These are phyloP conservation scores for Helicostylum pulchrum DNA, from an alignment of 192 early-diverging fungal species.

Conservation along the genomic window DNA sequence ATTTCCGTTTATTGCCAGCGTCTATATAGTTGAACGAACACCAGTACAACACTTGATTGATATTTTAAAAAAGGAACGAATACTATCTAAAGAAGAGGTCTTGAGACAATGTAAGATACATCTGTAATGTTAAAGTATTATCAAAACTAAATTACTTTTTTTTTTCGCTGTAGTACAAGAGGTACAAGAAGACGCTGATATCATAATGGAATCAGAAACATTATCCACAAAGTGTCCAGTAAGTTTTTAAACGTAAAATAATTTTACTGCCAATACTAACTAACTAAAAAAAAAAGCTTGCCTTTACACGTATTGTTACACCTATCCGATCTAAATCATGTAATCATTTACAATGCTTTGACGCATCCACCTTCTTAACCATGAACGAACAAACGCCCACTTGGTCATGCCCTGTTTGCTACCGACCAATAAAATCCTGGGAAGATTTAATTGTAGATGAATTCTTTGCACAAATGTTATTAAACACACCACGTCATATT, in stretches of 20 bases:
- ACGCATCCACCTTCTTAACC: conserved; percentile 65
- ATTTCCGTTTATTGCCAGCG: conserved; percentile 41
- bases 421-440: conserved; percentile 42
- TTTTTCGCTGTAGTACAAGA: conserved; percentile 30
- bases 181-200: conserved; percentile 58
- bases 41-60: conserved; percentile 42
- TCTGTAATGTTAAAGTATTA: not conserved
- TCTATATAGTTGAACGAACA: conserved; percentile 41
- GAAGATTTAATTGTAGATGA: conserved; percentile 70
- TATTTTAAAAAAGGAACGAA: conserved; percentile 37
- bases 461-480: conserved; percentile 44
- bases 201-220: conserved; percentile 59
- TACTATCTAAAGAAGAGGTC: conserved; percentile 45
- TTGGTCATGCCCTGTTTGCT: conserved; percentile 79
- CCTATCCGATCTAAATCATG: conserved; percentile 63
- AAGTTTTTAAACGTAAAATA: no score
- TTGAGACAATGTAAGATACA: conserved; percentile 45
- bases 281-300: conserved; percentile 36
- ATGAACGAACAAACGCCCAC: conserved; percentile 66
- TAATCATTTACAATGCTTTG: conserved; percentile 84
- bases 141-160: not conserved
- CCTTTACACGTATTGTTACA: conserved; percentile 59
- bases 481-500: conserved; percentile 29
- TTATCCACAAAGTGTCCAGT: conserved; percentile 74
- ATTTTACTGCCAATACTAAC: no score